Conservation (phyloP, 2,329 filamentous ascomycete species). For the Pestalotiopsis fici region DNA sequence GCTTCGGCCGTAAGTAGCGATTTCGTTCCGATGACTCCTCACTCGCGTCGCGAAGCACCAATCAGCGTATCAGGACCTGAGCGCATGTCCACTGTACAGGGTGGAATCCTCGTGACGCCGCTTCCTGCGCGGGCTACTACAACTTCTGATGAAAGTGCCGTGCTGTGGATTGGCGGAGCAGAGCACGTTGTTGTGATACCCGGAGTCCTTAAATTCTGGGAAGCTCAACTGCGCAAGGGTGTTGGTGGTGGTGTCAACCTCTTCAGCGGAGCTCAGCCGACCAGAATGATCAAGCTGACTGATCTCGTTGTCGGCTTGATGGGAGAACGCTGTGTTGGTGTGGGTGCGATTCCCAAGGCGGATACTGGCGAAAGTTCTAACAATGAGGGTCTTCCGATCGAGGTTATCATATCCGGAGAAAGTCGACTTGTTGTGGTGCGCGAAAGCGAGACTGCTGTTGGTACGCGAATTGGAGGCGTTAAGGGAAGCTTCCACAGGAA, state of each 20-base stretch:
- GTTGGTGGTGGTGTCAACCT: conserved; percentile 53
- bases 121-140: conserved; percentile 44
- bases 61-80: conserved; percentile 49
- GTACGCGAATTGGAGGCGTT: conserved; percentile 42
- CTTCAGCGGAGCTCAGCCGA: conserved; percentile 56
- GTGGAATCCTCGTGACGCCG: conserved; percentile 52
- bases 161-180: conserved; percentile 57
- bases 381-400: conserved; percentile 46
- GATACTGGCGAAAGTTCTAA: conserved; percentile 24
- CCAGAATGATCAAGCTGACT: conserved; percentile 55
- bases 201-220: conserved; percentile 58
- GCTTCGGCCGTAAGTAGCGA: conserved; percentile 39
- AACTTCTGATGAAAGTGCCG: conserved; percentile 53
- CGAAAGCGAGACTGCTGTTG: conserved; percentile 50
- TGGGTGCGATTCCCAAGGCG: conserved; percentile 44
- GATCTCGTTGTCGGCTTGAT: conserved; percentile 55
- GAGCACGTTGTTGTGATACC: conserved; percentile 61
- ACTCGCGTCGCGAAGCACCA: conserved; percentile 54
- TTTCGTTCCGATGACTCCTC: conserved; percentile 66
- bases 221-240: conserved; percentile 55
- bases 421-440: conserved; percentile 56
- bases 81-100: conserved; percentile 51
- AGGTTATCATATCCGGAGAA: conserved; percentile 57
- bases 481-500: conserved; percentile 27
- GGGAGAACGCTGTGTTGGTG: conserved; percentile 57